phyloP scores from a whole-genome alignment of 192 early-diverging fungal genomes.

The Backusella luteola region DNA sequence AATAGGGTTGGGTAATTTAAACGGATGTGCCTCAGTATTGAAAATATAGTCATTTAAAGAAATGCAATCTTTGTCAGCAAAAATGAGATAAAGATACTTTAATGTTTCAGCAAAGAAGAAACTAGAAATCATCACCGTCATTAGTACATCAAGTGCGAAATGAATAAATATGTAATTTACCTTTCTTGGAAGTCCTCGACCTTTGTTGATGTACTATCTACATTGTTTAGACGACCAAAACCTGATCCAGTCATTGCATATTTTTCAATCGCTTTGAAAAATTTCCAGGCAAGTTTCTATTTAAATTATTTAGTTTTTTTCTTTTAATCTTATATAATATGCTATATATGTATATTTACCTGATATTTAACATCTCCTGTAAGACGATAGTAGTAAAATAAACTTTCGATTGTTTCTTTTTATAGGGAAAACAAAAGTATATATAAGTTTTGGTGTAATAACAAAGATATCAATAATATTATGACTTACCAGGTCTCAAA shows the following conservation, averaged over 20 bases:
- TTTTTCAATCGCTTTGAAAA: slow-evolving; percentile 29
- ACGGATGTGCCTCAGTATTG: slow-evolving; percentile 93
- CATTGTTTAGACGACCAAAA: slow-evolving; percentile 17
- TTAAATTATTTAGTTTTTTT: background rate
- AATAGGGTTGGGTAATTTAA: slow-evolving; percentile 32
- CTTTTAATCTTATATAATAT: background rate
- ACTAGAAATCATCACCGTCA: slow-evolving; percentile 15
- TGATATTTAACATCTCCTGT: slow-evolving; percentile 64
- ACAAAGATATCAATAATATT: background rate
- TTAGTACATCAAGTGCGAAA: background rate
- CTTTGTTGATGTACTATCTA: background rate
- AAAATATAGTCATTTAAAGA: slow-evolving; percentile 82
- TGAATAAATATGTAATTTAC: background rate
- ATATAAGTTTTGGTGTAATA: background rate
- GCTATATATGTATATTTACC: background rate
- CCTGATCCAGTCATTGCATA: slow-evolving; percentile 12
- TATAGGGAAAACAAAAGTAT: background rate
- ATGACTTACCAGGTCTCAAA: slow-evolving; percentile 45
- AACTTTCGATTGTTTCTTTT: slow-evolving; percentile 66
- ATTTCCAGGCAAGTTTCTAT: slow-evolving; percentile 59
- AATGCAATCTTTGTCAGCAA: slow-evolving; percentile 59
- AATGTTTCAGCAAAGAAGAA: slow-evolving; percentile 94
- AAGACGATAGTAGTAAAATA: slow-evolving; percentile 70
- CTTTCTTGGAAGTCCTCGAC: slow-evolving; percentile 27
- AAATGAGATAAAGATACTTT: slow-evolving; percentile 91